A percentile compares a stretch with the other conserved stretches of the same genome.
Evolutionary conservation across 2,329 filamentous ascomycete species (phyloP).

Genomic region (Fusarium veterinarium): DNA sequence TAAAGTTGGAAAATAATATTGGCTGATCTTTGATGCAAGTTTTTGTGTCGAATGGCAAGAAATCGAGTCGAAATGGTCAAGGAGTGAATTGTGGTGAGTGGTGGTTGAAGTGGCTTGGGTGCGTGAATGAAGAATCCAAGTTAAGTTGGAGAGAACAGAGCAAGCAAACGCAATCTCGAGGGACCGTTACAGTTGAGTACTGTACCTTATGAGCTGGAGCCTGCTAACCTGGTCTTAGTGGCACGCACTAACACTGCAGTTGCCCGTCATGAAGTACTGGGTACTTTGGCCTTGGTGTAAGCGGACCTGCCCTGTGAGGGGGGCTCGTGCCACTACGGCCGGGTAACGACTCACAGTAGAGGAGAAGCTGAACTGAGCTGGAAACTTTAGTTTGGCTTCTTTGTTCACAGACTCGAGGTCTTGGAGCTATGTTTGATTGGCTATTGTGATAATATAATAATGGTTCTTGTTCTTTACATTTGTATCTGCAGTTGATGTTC

Average conservation of each 20-base stretch:
- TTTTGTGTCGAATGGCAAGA: conserved; percentile 17
- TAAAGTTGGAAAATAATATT: not conserved
- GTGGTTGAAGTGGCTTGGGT: conserved; percentile 20
- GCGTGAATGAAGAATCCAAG: conserved; percentile 27
- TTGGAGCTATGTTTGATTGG: not conserved
- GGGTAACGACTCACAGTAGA: conserved; percentile 36
- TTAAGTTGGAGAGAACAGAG: conserved; percentile 20
- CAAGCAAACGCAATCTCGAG: conserved; percentile 20
- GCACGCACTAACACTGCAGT: conserved; percentile 18
- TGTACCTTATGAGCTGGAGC: conserved; percentile 21
- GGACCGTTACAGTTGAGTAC: conserved; percentile 22
- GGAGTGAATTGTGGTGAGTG: conserved; percentile 34
- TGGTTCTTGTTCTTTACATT: not conserved
- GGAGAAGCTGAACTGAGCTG: conserved; percentile 2
- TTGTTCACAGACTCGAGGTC: conserved; percentile 1
- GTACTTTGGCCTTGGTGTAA: conserved; percentile 4
- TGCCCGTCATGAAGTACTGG: conserved; percentile 26
- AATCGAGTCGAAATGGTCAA: conserved; percentile 17
- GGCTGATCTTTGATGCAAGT: not conserved
- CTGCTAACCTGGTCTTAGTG: conserved; percentile 23
- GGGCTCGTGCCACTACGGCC: conserved; percentile 27
- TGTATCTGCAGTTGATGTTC: not conserved
- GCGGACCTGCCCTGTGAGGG: conserved; percentile 20
- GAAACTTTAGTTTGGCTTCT: conserved; percentile 9
- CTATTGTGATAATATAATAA: not conserved